Evolutionary conservation across 2,329 filamentous ascomycete species (phyloP).

Genomic region (Drechslerella stenobrocha): DNA sequence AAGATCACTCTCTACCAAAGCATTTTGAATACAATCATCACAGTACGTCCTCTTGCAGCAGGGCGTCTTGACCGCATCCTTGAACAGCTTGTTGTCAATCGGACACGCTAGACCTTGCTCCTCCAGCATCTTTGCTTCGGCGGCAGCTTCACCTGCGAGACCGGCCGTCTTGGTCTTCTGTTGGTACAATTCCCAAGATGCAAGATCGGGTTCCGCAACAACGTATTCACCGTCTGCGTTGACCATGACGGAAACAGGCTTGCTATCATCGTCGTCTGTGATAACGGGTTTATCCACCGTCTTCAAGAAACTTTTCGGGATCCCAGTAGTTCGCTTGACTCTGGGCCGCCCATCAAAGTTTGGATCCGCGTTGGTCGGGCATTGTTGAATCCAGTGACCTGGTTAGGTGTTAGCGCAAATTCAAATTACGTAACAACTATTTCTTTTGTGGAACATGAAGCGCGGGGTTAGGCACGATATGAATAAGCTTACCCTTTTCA

Average conservation of each 20-base stretch:
- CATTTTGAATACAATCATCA: slow-evolving; percentile 99
- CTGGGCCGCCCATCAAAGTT: slow-evolving; percentile 91
- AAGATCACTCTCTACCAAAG: slow-evolving; percentile 97
- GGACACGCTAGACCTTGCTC: slow-evolving; percentile 82
- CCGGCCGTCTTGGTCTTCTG: slow-evolving; percentile 76
- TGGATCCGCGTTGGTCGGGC: slow-evolving; percentile 97
- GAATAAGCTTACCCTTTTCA: slow-evolving; percentile 69
- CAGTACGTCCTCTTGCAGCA: slow-evolving; percentile 99
- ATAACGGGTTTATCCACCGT: slow-evolving; percentile 89
- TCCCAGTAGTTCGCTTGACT: slow-evolving; percentile 94
- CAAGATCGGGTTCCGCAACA: slow-evolving; percentile 91
- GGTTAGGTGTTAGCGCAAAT: slow-evolving; percentile 53
- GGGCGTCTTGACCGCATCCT: slow-evolving; percentile 98
- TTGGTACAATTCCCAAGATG: slow-evolving; percentile 95
- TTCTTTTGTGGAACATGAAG: slow-evolving; percentile 20
- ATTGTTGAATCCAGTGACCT: slow-evolving; percentile 98
- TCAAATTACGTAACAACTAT: background rate
- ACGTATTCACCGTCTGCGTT: slow-evolving; percentile 98
- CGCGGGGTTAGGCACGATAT: slow-evolving; percentile 10
- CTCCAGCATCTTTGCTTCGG: slow-evolving; percentile 57
- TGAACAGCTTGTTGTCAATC: slow-evolving; percentile 96
- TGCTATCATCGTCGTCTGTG: slow-evolving; percentile 74
- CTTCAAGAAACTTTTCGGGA: slow-evolving; percentile 91
- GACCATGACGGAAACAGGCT: slow-evolving; percentile 89
- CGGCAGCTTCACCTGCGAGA: slow-evolving; percentile 78